Evolutionary conservation across 2,329 filamentous ascomycete genomes (phyloP), one percentile per base, ranked within the genome.

Genomic region (Microcera coccophila): DNA sequence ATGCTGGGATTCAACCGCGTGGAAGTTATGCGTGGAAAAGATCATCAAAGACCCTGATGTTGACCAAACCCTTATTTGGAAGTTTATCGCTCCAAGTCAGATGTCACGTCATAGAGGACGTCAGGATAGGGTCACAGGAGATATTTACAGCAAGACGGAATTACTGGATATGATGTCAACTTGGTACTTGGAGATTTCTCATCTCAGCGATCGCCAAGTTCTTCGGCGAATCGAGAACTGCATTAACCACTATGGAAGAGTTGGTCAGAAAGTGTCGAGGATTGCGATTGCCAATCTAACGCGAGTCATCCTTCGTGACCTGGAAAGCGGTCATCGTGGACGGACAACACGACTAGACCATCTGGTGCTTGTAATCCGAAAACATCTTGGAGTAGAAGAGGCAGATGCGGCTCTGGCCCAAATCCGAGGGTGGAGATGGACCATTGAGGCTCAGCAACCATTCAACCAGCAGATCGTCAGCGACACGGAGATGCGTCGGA

Each of bases 21-120:
- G 67, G 67, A 44, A 42, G 15, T 53, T 51, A 4, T 60, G 67
- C 40, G 33, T 59, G 4, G 52, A 66, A 29, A 36, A 41, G 19
- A 62, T 70, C 45, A 58, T 68, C 45, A 56, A 56, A 28, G 63
- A 69, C 39, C 44, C 55, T 3, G 37, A 52, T 5, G 26, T 67
- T 11, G 41, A 47, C 5, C 24, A 50, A 9, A 16, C 22, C 14
- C 38, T 50, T 7, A 49, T 64, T 9, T 67, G 63, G 63, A 44
- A 52, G 20, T 41, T 62, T 16, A 45, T 67, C 16, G 47, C 55
- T 22, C 45, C 60, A 16, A 29, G 33, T 7, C 35, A 21, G 15
- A 34, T 15, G 21, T 21, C 20, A n/a, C 20, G 24, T 9, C 44
- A 47, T 11, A 14, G 34, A 12, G 33, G 29, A 14, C n/a, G 3